These are phyloP conservation scores for Daldinia caldariorum DNA, from an alignment of 495 filamentous ascomycete genomes.

Conservation along the genomic window DNA sequence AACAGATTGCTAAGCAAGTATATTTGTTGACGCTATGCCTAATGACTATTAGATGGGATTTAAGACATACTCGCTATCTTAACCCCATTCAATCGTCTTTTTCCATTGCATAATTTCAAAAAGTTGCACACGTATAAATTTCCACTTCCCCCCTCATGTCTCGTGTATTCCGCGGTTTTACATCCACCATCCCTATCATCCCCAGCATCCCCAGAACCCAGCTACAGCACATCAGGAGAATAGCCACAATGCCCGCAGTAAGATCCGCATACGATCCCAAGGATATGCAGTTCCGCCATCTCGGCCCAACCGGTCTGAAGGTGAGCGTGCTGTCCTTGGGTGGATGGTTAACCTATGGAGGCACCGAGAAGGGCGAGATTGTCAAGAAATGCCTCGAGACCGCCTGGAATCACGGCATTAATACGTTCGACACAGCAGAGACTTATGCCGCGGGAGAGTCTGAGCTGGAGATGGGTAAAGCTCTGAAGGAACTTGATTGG, in stretches of 20 bases:
- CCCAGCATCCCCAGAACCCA: constrained; percentile 11
- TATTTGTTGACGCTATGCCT: neutral
- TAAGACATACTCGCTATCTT: neutral
- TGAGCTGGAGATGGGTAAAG: constrained; percentile 64
- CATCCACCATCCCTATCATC: neutral
- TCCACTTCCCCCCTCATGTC: constrained; percentile 26
- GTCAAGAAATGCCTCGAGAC: constrained; percentile 57
- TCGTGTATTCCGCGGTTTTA: constrained; percentile 3
- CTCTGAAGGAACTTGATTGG: constrained; percentile 57
- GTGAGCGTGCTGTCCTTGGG: constrained; percentile 74
- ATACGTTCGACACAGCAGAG: constrained; percentile 66
- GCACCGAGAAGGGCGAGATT: constrained; percentile 55
- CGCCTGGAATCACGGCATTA: constrained; percentile 65
- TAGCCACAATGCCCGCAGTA: constrained; percentile 46
- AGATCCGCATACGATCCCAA: constrained; percentile 59
- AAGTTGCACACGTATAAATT: neutral
- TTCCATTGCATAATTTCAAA: neutral
- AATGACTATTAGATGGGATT: neutral
- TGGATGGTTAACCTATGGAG: constrained; percentile 64
- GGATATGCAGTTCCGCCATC: constrained; percentile 73
- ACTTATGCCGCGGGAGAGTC: constrained; percentile 60
- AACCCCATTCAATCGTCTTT: neutral
- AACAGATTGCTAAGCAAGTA: constrained; percentile 5
- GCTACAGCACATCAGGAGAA: constrained; percentile 28
- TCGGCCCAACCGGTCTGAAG: constrained; percentile 74